Evolutionary conservation across 1,139 yeast genomes (phyloP), one percentile per base, ranked within the genome.

Genomic region (Casaregolazyma lundiana): DNA sequence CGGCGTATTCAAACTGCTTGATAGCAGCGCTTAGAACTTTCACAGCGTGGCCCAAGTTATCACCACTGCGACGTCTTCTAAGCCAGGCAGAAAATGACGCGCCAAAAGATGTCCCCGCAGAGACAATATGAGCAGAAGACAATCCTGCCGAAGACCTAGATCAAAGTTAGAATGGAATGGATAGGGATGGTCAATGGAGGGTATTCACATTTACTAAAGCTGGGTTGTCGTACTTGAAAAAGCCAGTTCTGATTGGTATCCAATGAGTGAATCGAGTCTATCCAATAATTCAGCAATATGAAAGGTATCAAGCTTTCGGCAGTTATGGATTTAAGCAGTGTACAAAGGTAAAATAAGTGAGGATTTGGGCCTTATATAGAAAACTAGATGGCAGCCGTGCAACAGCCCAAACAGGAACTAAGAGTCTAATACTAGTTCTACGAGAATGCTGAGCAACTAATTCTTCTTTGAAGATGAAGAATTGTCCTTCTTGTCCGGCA

Each of bases 401-500:
- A 2, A 26, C 13, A 11, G 15, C 32, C 32, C 32, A 26, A n/a
- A 9, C 6, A 2, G 32, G 32, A 26, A 26, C n/a, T n/a, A n/a
- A n/a, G n/a, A n/a, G n/a, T n/a, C n/a, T n/a, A n/a, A n/a, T n/a
- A n/a, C 32, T 38, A 17, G 22, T 26, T 16, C 13, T 24, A 21
- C 32, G 5, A 15, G 21, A n/a, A 34, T 34, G 15, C 44, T 20
- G 15, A 17, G 9, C 21, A 26, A 40, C 39, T 41, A 45, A 20
- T 46, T 46, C 38, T 38, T 44, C 38, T 47, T 47, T 29, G 43
- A 38, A 18, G 39, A 24, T 35, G 29, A 37, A 13, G 40, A 22
- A 9, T 26, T 22, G 29, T 26, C 9, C 18, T 49, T 49, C 16
- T 77, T 80, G 50, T 78, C 84, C 52, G 80, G 84, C 43, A 83